phyloP scores from a whole-genome alignment of 164 flowering plant genomes.

The Aristolochia fimbriata region DNA sequence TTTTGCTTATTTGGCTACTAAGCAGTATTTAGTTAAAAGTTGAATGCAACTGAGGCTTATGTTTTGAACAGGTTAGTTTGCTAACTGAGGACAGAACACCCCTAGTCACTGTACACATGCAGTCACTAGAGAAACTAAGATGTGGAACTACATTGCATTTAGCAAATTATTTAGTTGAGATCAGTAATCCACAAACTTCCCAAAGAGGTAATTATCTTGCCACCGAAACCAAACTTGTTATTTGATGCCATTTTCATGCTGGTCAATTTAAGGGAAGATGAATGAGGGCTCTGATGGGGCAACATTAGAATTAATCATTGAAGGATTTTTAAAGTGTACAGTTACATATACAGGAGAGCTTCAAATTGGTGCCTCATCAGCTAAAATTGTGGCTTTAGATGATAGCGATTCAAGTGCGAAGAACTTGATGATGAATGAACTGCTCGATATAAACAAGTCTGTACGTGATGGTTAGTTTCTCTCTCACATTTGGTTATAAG shows the following conservation, averaged over 20 bases:
- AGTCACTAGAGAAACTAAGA: constrained; percentile 18
- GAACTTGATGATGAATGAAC: constrained; percentile 13
- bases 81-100: constrained; percentile 24
- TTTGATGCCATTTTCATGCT: not conserved
- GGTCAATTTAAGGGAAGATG: not conserved
- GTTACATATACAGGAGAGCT: constrained; percentile 22
- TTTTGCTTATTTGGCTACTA: not conserved
- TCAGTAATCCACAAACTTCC: constrained; percentile 19
- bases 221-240: not conserved
- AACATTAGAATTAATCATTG: not conserved
- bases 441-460: constrained; percentile 20
- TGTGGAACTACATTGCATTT: constrained; percentile 20
- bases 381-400: constrained; percentile 11
- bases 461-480: constrained; percentile 48
- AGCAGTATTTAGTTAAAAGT: not conserved
- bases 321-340: not conserved
- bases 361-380: constrained; percentile 12
- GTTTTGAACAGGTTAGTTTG: constrained; percentile 21
- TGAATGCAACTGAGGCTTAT: not conserved
- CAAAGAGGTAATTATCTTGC: constrained; percentile 10
- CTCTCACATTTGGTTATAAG: not conserved
- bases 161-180: constrained; percentile 26
- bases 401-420: constrained; percentile 15
- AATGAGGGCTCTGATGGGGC: too few relatives aligned
- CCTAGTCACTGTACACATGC: constrained; percentile 22